Base-by-base conservation (phyloP, 169 alveolate species). In the Plasmodium adleri region DNA sequence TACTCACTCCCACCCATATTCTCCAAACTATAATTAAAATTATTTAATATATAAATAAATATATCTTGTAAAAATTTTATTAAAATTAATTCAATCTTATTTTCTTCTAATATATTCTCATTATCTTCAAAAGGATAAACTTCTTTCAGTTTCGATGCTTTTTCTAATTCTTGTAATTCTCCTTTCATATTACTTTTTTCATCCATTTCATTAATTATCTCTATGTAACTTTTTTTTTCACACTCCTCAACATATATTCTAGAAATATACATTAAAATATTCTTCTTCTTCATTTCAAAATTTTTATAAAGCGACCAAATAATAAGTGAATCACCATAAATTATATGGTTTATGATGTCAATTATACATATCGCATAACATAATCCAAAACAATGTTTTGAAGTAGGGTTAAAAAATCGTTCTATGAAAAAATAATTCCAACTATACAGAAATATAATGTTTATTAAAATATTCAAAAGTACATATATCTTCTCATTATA, bases 361-460 rank as follows among this genome's bases (percentile, higher is more conserved):
- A 78, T 39, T 17, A 78, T n/a, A 13, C 72, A 12, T 4, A 78
- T 28, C 4, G 62, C 74, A 64, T 49, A 78, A 12, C 67, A 28
- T 28, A 78, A 13, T 17, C 78, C 78, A 3, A 78, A 52, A n/a
- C 78, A 78, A 52, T 28, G n/a, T 28, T 71, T 68, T 20, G 80
- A 78, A 58, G 32, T 50, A 0, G 52, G 49, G 12, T 70, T 64
- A 56, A 78, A 78, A 43, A 78, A 78, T 17, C 15, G 64, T 22
- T 78, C 89, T 39, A 78, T 49, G 67, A 78, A 64, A 71, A 49
- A 78, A 22, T 13, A 78, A 59, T 78, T 70, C 76, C 75, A 78
- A 5, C 49, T 52, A 32, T 66, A 66, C 45, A 78, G 32, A 50
- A 78, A 49, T 26, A 24, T 5, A 26, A 78, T 43, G 15, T 78